A percentile compares a stretch with the other conserved stretches of the same genome.
Evolutionary conservation across 345 rosid species (phyloP).

Genomic region (Citrus trifoliata): DNA sequence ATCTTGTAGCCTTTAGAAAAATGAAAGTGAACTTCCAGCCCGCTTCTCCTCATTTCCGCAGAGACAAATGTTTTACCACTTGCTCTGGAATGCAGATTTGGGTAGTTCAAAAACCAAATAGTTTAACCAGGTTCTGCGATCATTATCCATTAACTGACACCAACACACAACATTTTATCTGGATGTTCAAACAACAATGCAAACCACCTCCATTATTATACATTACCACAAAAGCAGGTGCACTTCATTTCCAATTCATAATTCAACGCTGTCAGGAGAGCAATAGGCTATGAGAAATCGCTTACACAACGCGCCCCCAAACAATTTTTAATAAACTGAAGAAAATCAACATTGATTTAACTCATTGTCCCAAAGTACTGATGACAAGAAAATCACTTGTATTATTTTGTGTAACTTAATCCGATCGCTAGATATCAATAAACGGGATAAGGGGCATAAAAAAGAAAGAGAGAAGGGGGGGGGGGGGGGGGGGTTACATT

Average conservation of each 20-base stretch:
- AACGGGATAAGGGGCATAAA: not conserved
- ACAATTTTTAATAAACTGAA: not conserved
- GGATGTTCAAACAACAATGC: not conserved
- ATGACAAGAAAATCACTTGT: not conserved
- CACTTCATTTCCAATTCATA: too few species aligned
- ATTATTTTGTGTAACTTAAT: not conserved
- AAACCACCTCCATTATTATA: not conserved
- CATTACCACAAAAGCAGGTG: not conserved
- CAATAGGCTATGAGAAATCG: not conserved
- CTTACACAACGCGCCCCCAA: not conserved
- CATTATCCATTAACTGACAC: not conserved
- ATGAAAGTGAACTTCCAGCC: not conserved
- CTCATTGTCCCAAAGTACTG: not conserved
- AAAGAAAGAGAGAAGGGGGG: fast-evolving
- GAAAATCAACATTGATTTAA: not conserved
- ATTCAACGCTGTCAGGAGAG: not conserved
- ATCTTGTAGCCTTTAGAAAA: not conserved
- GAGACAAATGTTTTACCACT: too few species aligned
- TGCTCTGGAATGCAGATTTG: not conserved
- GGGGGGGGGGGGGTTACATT: not conserved
- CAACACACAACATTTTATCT: not conserved
- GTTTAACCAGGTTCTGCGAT: too few species aligned
- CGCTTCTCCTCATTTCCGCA: too few species aligned
- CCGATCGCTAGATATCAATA: not conserved
- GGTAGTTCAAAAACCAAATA: not conserved